Base-by-base conservation (phyloP, 2,329 filamentous ascomycete species). In the Ophiostoma ulmi region DNA sequence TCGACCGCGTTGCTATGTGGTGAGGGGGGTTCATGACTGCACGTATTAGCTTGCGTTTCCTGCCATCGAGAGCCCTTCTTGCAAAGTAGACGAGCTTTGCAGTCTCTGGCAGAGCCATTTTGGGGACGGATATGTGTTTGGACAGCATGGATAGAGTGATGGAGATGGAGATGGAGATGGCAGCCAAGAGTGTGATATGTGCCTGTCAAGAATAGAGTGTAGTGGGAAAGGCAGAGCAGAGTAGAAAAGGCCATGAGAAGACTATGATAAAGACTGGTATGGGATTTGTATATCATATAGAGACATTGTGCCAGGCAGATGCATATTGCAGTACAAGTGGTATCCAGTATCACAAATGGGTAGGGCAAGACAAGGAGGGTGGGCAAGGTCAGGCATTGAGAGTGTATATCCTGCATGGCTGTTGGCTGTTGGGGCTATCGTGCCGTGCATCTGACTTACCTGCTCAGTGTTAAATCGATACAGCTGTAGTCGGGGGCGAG, bases 11-110 rank as follows among this genome's bases (percentile, higher is more conserved):
- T 20, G 63, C 41, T 1, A 66, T 70, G 67, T 74, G 70, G 11
- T 67, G 38, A 5, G 73, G 70, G 1, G 74, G 35, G 10, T 39
- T 73, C 74, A 75, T 75, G 71, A 69, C 68, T 68, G 72, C 70
- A 38, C 72, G 68, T 44, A 70, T 72, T 69, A 71, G 70, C 22
- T 64, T 72, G 41, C 69, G 71, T 68, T 71, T 71, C 44, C 67
- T 65, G 67, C 67, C 71, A 68, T 63, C 67, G 10, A 69, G 55
- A 11, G 64, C 55, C 11, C 39, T 69, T 5, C 44, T 55, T n/a
- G 71, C 48, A 41, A 72, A 72, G 69, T 69, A 70, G 52, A 72
- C 63, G 31, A 69, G 69, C 48, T 67, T 36, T 36, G 67, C 71
- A 20, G 67, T 72, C 52, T 72, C 71, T 17, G 69, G 71, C 17